These are phyloP conservation scores for Piedraia hortae DNA, from an alignment of 2,329 filamentous ascomycete genomes.

Conservation along the genomic window DNA sequence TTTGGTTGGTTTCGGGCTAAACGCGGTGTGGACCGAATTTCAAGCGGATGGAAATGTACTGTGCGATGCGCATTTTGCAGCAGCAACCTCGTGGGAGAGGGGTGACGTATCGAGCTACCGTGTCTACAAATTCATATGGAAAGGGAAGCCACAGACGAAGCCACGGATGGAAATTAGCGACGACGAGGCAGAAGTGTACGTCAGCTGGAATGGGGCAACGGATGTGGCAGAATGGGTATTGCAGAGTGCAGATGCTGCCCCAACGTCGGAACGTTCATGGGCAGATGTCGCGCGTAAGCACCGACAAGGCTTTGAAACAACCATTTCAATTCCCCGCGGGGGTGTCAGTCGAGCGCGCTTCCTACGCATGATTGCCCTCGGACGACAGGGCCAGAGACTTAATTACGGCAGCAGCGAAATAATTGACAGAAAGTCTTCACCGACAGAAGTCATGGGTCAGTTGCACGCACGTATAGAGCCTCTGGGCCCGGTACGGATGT, in stretches of 20 bases:
- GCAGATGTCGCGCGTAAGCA: constrained; percentile 3
- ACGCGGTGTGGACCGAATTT: constrained; percentile 8
- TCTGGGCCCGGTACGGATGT: constrained; percentile 4
- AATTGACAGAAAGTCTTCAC: too few species aligned
- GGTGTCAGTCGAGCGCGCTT: constrained; percentile 5
- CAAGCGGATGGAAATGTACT: constrained; percentile 5
- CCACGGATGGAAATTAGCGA: constrained; percentile 3
- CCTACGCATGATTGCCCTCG: constrained; percentile 9
- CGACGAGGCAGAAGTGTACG: constrained; percentile 2
- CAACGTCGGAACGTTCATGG: constrained; percentile 4
- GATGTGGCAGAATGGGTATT: constrained; percentile 6
- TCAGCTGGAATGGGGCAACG: constrained; percentile 10
- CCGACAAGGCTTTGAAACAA: constrained; percentile 6
- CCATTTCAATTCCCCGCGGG: constrained; percentile 1
- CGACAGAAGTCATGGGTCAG: too few species aligned
- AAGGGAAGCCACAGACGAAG: constrained; percentile 4
- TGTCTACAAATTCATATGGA: constrained; percentile 7
- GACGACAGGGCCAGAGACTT: constrained; percentile 5
- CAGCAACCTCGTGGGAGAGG: constrained; percentile 6
- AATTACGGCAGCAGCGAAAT: constrained; percentile 5
- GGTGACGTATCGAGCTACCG: constrained; percentile 10
- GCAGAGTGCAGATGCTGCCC: constrained; percentile 3
- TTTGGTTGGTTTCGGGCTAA: constrained; percentile 9
- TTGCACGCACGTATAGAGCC: constrained; percentile 2
- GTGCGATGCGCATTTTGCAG: constrained; percentile 8